Base-by-base conservation (phyloP, 768 basidiomycete genomes). In the Nidula microcarpa region DNA sequence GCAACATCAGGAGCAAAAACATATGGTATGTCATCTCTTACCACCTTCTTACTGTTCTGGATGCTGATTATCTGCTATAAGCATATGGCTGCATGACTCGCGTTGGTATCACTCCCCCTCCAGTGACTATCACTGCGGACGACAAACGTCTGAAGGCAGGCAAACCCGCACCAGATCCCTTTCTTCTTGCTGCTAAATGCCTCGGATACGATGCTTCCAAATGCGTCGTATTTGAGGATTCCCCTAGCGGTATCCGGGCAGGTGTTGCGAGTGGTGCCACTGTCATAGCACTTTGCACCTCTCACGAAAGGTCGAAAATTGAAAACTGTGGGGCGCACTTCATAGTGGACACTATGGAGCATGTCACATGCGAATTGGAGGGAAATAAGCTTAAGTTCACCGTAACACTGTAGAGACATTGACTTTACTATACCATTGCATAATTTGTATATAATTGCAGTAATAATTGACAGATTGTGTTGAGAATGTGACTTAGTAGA, bases 211-310 rank as follows among this genome's bases (percentile, higher is more conserved):
- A 74, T 5, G 75, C 80, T 46, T 73, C 74, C 47, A 76, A 78
- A 14, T 86, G 85, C 56, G 78, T 92, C 58, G 89, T 91, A 32
- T 83, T 92, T 49, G 89, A 90, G 62, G 89, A 92, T 61, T 89
- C 89, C 6, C 89, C 89, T 0, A 85, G 85, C 13, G 90, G 89
- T 16, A 84, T 92, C 63, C 73, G 74, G 33, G 81, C 87, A 0
- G 89, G 89, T 9, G 78, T 87, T 33, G 87, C 87, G 0, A 81
- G 84, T 33, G 89, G 89, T 33, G 83, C 86, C 10, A 84, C 76
- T 10, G 87, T 89, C 23, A 75, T 91, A 39, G 89, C 88, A 4
- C 77, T 89, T 8, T 89, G 86, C 72, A 91, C 89, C 10, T 81
- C 79, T 51, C 88, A 90, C 61, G 76, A 80, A 57, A 70, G 85